phyloP scores from a whole-genome alignment of 208 protist species.

The Tritrichomonas musculus region DNA sequence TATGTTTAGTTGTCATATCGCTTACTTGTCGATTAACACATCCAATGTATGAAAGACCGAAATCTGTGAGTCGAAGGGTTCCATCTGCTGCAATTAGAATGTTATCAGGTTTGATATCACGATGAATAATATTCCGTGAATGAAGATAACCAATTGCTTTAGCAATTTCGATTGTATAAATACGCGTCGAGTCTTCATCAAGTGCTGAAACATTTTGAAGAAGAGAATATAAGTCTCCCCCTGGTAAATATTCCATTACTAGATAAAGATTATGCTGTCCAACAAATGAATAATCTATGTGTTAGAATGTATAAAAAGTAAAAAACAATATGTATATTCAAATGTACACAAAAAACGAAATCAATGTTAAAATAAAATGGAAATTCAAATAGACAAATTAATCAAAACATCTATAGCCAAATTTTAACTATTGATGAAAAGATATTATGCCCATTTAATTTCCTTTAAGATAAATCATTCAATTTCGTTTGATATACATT shows the following conservation, averaged over 20 bases:
- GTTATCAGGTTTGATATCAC: constrained; percentile 18
- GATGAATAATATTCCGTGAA: neutral
- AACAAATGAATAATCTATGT: neutral
- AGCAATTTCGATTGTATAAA: neutral
- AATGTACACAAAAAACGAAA: too few relatives aligned
- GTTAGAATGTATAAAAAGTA: too few relatives aligned
- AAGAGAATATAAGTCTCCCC: neutral
- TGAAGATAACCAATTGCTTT: neutral
- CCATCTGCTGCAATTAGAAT: neutral
- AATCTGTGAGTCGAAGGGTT: neutral
- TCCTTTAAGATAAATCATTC: too few relatives aligned
- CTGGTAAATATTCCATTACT: constrained; percentile 24
- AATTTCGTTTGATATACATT: too few relatives aligned
- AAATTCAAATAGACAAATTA: too few relatives aligned
- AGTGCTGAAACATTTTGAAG: neutral
- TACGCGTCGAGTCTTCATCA: neutral
- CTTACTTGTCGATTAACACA: neutral
- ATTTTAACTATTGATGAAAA: too few relatives aligned
- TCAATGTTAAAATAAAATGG: too few relatives aligned
- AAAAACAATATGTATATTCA: too few relatives aligned
- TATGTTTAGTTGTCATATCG: neutral
- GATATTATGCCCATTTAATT: too few relatives aligned
- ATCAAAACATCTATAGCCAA: too few relatives aligned
- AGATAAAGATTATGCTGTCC: neutral
- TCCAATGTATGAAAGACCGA: neutral